Evolutionary conservation across 78 protist species (phyloP).

Genomic region (Tieghemostelium lacteum): DNA sequence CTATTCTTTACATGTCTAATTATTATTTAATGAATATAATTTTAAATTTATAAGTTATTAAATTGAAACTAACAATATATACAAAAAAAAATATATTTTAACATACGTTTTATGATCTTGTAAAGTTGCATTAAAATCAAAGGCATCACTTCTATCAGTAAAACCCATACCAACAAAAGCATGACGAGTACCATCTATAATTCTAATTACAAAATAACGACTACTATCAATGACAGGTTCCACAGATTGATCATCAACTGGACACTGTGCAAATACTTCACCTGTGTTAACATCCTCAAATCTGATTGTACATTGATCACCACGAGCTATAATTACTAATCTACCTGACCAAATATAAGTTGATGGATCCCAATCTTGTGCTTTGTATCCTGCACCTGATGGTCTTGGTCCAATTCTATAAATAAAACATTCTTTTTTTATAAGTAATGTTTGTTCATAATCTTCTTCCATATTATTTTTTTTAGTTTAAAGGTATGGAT

Average conservation of each 20-base stretch:
- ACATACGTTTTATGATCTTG: slow-evolving; percentile 84
- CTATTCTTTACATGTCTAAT: slow-evolving; percentile 61
- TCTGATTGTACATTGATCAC: slow-evolving; percentile 59
- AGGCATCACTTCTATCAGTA: slow-evolving; percentile 86
- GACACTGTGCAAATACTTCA: slow-evolving; percentile 85
- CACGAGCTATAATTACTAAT: slow-evolving; percentile 62
- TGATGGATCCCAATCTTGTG: slow-evolving; percentile 83
- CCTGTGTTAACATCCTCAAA: slow-evolving; percentile 72
- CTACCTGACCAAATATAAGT: slow-evolving; percentile 81
- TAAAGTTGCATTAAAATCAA: slow-evolving; percentile 85
- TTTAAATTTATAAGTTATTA: neutral
- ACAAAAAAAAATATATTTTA: neutral
- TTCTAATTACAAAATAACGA: slow-evolving; percentile 84
- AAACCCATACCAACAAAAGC: slow-evolving; percentile 88
- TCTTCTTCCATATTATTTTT: slow-evolving; percentile 80
- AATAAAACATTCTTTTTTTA: slow-evolving; percentile 79
- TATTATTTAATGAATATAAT: too few relatives aligned
- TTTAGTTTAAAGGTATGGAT: too few relatives aligned
- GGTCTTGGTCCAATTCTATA: slow-evolving; percentile 86
- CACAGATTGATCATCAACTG: slow-evolving; percentile 74
- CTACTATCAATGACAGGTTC: slow-evolving; percentile 86
- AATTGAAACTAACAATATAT: neutral
- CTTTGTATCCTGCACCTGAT: slow-evolving; percentile 76
- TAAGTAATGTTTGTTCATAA: slow-evolving; percentile 76
- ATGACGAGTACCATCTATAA: slow-evolving; percentile 84